Percentiles rank a stretch among this genome's conserved stretches.
Evolutionary conservation across 495 filamentous ascomycete species (phyloP).

Genomic region (Podospora anserina): DNA sequence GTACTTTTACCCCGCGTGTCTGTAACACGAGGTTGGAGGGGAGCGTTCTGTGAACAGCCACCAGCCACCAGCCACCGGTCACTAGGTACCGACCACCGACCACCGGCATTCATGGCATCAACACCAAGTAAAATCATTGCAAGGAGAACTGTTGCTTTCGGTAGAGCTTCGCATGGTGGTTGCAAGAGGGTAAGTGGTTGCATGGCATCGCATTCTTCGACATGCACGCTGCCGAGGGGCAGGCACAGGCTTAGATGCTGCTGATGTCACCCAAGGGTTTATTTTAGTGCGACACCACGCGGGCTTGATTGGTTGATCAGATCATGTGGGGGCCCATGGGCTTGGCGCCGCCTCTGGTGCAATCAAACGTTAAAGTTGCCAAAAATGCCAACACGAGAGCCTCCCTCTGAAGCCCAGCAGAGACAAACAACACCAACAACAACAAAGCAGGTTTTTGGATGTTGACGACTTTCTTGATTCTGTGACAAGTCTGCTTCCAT

Average conservation of each 20-base stretch:
- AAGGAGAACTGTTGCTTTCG: not conserved
- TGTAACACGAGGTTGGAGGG: conserved; percentile 15
- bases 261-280: conserved; percentile 2
- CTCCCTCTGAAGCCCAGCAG: not conserved
- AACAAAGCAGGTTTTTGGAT: not conserved
- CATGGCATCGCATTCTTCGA: not conserved
- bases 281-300: not conserved
- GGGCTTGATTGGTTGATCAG: not conserved
- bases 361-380: conserved; percentile 16
- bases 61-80: not conserved
- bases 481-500: not conserved
- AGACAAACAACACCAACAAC: not conserved
- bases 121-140: not conserved
- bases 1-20: conserved; percentile 29
- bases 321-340: not conserved
- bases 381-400: conserved; percentile 16
- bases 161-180: not conserved
- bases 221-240: not conserved
- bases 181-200: not conserved
- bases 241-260: not conserved
- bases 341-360: conserved; percentile 16
- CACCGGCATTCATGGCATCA: not conserved
- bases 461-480: conserved; percentile 1
- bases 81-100: not conserved
- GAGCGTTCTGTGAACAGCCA: not conserved